These are phyloP conservation scores for Alternaria panax DNA, from an alignment of 2,329 filamentous ascomycete species.

Conservation along the genomic window DNA sequence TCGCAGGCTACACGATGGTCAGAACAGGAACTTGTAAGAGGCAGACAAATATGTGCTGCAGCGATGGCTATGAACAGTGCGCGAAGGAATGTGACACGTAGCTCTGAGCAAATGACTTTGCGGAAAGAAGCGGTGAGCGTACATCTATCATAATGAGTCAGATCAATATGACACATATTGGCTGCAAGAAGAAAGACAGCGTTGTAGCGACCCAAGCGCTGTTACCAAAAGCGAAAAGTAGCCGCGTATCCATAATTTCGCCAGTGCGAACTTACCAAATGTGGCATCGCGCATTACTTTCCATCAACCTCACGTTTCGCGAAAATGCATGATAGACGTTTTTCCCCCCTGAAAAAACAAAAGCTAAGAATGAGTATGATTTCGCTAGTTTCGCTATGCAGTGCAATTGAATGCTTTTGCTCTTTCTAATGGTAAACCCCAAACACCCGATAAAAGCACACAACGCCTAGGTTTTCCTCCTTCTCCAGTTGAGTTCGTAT, in stretches of 20 bases:
- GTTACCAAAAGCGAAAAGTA: neutral
- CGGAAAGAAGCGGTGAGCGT: neutral
- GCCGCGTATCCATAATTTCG: neutral
- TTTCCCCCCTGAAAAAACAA: neutral
- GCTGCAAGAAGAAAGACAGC: neutral
- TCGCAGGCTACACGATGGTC: too few relatives aligned
- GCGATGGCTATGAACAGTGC: neutral
- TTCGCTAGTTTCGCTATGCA: slow-evolving; percentile 8
- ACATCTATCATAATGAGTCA: neutral
- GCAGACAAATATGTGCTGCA: too few relatives aligned
- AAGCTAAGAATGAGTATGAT: slow-evolving; percentile 2
- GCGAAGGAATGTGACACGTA: neutral
- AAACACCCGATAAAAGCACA: neutral
- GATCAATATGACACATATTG: neutral
- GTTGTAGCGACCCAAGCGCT: neutral
- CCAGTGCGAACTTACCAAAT: neutral
- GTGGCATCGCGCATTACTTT: neutral
- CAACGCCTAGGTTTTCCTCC: neutral
- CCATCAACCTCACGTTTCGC: neutral
- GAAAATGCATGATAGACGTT: neutral
- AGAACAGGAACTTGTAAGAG: too few relatives aligned
- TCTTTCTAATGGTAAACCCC: slow-evolving; percentile 1
- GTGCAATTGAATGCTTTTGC: slow-evolving; percentile 9
- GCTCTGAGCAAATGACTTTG: accelerated
- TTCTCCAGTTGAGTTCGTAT: neutral